Evolutionary conservation across 176 grass and related monocot species (phyloP).

Genomic region (Typha latifolia): DNA sequence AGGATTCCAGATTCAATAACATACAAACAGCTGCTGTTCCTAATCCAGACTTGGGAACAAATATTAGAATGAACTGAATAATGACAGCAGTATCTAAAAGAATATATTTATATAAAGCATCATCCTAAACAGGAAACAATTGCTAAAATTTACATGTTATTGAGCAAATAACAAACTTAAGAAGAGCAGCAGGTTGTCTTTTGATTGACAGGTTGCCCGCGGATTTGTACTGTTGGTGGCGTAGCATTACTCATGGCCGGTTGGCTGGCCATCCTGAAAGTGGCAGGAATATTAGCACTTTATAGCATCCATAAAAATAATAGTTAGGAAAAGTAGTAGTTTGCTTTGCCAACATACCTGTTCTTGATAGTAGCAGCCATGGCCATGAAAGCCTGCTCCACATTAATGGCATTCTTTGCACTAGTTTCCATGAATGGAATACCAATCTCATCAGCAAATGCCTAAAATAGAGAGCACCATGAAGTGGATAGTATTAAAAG

Average conservation of each 20-base stretch:
- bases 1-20: neutral
- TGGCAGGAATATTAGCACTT: neutral
- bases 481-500: neutral
- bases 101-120: neutral
- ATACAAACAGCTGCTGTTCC: neutral
- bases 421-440: slow-evolving; percentile 92
- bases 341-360: slow-evolving; percentile 19
- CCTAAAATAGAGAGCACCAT: slow-evolving; percentile 19
- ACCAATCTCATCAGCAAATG: slow-evolving; percentile 86
- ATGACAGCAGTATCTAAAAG: neutral
- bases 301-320: neutral
- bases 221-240: slow-evolving; percentile 17
- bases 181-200: slow-evolving; percentile 16
- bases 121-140: neutral
- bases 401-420: slow-evolving; percentile 81
- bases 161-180: neutral
- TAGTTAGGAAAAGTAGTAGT: neutral
- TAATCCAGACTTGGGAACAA: neutral
- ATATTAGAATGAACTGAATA: slow-evolving; percentile 9
- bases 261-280: slow-evolving; percentile 17
- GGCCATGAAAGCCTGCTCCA: slow-evolving; percentile 66
- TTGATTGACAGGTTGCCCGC: slow-evolving; percentile 21
- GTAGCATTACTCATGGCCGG: slow-evolving; percentile 1
- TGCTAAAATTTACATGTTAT: slow-evolving; percentile 6
- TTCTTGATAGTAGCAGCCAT: slow-evolving; percentile 65